A percentile compares a stretch with the other conserved stretches of the same genome.
These are phyloP conservation scores for Cyclotella cryptica DNA, from an alignment of 108 stramenopile genomes.

Conservation along the genomic window DNA sequence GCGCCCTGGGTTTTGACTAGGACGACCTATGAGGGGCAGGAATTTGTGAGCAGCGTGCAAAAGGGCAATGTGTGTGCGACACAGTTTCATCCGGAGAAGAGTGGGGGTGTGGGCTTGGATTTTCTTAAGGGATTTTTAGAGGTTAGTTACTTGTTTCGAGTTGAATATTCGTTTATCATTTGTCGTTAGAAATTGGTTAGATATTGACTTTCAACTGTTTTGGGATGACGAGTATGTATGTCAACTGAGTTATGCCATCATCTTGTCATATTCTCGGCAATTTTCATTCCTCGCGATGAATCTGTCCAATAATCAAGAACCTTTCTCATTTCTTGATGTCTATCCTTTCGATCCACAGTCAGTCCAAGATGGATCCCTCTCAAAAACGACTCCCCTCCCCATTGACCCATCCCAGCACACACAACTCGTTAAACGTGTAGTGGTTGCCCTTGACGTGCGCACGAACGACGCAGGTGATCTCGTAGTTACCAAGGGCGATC, in stretches of 20 bases:
- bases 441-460: conserved; percentile 96
- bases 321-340: no score
- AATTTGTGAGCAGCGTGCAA: conserved; percentile 90
- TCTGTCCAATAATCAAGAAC: no score
- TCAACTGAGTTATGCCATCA: no score
- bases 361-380: conserved; percentile 78
- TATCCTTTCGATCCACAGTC: conserved; percentile 41
- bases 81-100: conserved; percentile 99
- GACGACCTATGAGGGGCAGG: conserved; percentile 89
- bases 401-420: conserved; percentile 59
- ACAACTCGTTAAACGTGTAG: conserved; percentile 86
- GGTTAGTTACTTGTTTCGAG: conserved; percentile 37
- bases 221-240: no score
- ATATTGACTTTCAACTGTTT: no score
- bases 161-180: not conserved
- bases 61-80: conserved; percentile 92
- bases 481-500: conserved; percentile 99
- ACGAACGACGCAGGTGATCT: conserved; percentile 96
- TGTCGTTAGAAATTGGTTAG: not conserved
- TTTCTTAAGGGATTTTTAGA: conserved; percentile 90
- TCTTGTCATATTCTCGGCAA: no score
- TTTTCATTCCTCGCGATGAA: no score
- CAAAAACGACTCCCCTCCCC: conserved; percentile 57
- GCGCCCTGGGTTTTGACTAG: conserved; percentile 87
- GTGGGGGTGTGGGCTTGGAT: conserved; percentile 86